Base-by-base conservation (phyloP, 1,139 yeast genomes). In the Saccharomyces uvarum region DNA sequence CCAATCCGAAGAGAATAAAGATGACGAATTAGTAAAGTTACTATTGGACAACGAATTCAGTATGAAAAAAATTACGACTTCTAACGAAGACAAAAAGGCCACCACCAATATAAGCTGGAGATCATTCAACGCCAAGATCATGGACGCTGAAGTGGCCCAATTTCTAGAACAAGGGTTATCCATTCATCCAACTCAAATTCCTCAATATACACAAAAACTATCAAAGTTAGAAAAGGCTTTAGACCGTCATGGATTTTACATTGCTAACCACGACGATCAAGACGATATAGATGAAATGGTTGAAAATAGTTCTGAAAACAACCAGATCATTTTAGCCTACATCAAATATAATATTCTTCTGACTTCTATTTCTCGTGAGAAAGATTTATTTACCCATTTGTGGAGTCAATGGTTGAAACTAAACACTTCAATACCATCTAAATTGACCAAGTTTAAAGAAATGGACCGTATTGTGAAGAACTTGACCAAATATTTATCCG, bases 251-350 rank as follows among this genome's bases (percentile, higher is more conserved):
- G 74, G 74, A 51, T 71, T 70, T 21, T 81, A 78, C 59, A 76
- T 82, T 60, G 76, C 60, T 1, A 53, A 51, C 31, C 54, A 50
- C 26, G 60, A 60, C 70, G 78, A 55, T 61, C 72, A 52, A 62
- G 75, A 56, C 31, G 72, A 73, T 49, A 70, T 63, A 28, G 70
- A 67, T 38, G 61, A 64, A 19, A 38, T 38, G 44, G 13, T 26
- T 7, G 71, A 72, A 48, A 74, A 70, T 50, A 82, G 79, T 51
- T 81, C 78, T 57, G 95, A 89, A 71, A 82, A 86, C 62, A 80
- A 86, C 59, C 89, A 90, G 65, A 83, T 91, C 59, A 73, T 89
- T 51, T 74, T 82, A 56, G 87, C 97, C 0, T 91, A 79, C 70
- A 79, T 89, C 64, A 82, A 82, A 62, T 91, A 86, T 72, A 80